phyloP scores from a whole-genome alignment of 2,329 filamentous ascomycete genomes.

The Xylaria polymorpha region DNA sequence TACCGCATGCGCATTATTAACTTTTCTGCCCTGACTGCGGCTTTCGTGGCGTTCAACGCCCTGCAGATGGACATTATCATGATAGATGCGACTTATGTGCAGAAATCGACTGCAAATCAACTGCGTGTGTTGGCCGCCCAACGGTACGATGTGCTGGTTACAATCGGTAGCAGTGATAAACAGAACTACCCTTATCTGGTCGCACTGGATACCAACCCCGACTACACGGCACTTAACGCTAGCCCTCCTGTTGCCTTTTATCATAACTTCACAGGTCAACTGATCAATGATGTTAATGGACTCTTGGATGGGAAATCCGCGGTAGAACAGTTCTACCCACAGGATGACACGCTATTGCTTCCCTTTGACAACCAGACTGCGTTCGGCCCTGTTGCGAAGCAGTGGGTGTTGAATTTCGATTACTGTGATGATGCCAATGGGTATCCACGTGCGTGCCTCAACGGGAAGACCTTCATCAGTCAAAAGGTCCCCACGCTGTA shows the following conservation, averaged over 20 bases:
- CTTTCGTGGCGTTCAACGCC: constrained; percentile 58
- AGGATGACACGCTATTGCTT: constrained; percentile 71
- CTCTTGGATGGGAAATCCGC: constrained; percentile 47
- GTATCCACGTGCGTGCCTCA: constrained; percentile 71
- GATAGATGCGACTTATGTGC: constrained; percentile 57
- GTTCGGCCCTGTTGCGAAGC: constrained; percentile 64
- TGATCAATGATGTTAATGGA: constrained; percentile 53
- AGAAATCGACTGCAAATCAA: constrained; percentile 52
- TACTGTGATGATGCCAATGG: constrained; percentile 72
- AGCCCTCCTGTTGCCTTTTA: constrained; percentile 37
- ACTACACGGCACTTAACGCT: constrained; percentile 50
- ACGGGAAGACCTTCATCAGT: constrained; percentile 73
- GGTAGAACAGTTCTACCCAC: constrained; percentile 59
- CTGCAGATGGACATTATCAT: constrained; percentile 60
- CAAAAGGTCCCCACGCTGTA: constrained; percentile 79
- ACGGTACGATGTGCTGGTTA: constrained; percentile 60
- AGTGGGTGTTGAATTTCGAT: constrained; percentile 65
- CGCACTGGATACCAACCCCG: constrained; percentile 58
- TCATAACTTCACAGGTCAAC: constrained; percentile 58
- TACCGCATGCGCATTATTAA: constrained; percentile 62
- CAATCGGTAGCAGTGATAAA: constrained; percentile 53
- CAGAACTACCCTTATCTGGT: constrained; percentile 59
- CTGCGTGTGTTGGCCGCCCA: constrained; percentile 58
- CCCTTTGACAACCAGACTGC: constrained; percentile 65
- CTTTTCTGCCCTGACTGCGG: constrained; percentile 57